Conservation (phyloP, 345 rosid genomes). For the Brassica cretica region DNA sequence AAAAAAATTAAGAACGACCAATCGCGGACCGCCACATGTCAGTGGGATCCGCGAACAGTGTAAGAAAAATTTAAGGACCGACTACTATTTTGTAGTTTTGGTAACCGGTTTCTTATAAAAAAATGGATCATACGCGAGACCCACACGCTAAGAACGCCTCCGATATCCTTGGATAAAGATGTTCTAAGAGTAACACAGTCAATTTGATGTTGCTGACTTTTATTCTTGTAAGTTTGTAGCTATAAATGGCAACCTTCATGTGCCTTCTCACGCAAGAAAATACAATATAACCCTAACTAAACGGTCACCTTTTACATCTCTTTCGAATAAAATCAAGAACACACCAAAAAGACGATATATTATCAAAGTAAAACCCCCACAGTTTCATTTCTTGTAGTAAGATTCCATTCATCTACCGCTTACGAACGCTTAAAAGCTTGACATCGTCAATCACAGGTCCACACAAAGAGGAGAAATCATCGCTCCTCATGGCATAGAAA, state of each 20-base stretch:
- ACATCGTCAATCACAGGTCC: conserved; percentile 86
- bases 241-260: conserved; percentile 7
- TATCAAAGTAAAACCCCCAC: background rate
- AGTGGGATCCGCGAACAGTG: no score
- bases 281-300: conserved; percentile 26
- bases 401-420: conserved; percentile 22
- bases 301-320: conserved; percentile 10
- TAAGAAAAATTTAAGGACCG: no score
- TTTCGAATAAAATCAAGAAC: conserved; percentile 1
- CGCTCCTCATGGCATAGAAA: conserved; percentile 70
- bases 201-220: background rate
- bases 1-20: no score
- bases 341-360: conserved; percentile 24
- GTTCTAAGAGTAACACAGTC: background rate
- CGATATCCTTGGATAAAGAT: no score
- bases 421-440: conserved; percentile 53
- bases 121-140: no score
- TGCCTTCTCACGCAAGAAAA: conserved; percentile 36
- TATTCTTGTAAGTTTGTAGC: conserved; percentile 20
- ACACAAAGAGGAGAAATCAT: conserved; percentile 74
- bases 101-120: no score
- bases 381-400: conserved; percentile 15
- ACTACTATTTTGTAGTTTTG: no score
- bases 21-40: no score
- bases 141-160: no score